These are phyloP conservation scores for Solanum medicagineum DNA, from an alignment of 257 asterid species.

Conservation along the genomic window DNA sequence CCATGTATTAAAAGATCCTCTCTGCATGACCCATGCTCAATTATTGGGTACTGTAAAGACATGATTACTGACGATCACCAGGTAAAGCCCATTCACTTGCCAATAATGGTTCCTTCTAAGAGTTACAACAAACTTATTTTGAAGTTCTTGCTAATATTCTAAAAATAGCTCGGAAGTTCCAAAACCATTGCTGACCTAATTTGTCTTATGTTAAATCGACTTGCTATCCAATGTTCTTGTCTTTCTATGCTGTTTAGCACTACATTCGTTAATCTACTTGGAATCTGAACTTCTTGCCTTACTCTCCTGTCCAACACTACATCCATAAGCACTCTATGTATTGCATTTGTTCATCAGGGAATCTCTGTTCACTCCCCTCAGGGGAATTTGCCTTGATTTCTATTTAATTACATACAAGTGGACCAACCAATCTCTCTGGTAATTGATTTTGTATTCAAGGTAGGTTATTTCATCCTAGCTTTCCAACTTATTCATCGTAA, in stretches of 20 bases:
- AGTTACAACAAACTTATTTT: background rate
- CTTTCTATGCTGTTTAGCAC: background rate
- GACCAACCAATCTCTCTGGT: background rate
- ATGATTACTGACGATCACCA: background rate
- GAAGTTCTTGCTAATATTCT: background rate
- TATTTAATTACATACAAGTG: background rate
- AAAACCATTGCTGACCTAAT: background rate
- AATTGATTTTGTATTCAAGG: background rate
- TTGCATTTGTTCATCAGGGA: background rate
- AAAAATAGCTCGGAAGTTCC: background rate
- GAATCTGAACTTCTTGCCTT: background rate
- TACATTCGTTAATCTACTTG: background rate
- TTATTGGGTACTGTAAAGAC: background rate
- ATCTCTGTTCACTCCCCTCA: background rate
- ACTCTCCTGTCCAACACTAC: background rate
- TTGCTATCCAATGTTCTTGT: background rate
- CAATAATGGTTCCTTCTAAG: background rate
- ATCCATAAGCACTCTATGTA: background rate
- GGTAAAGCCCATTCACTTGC: background rate
- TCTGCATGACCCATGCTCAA: background rate
- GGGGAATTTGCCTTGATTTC: background rate
- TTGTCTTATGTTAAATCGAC: background rate
- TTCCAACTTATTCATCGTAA: background rate
- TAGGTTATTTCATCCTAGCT: background rate
- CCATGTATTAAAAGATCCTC: background rate